phyloP scores from a whole-genome alignment of 2,329 filamentous ascomycete species.

The Sarocladium strictum region DNA sequence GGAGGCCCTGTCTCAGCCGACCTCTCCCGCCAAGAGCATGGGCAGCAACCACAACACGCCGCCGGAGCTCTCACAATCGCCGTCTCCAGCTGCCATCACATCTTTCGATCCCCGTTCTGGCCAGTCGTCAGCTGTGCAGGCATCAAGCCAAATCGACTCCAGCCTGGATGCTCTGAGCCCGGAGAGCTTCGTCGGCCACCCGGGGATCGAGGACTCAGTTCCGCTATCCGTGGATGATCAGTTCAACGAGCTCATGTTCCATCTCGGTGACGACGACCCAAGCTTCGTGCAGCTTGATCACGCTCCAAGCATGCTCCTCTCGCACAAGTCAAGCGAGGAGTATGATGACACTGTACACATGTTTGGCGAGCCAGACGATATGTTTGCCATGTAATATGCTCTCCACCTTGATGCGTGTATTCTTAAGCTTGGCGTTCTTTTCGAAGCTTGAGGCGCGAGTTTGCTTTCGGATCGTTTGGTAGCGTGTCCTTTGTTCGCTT shows the following conservation, averaged over 20 bases:
- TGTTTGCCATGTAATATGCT: slow-evolving; percentile 29
- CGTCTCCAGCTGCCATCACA: slow-evolving; percentile 46
- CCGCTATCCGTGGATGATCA: slow-evolving; percentile 29
- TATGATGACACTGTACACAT: slow-evolving; percentile 43
- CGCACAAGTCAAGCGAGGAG: slow-evolving; percentile 49
- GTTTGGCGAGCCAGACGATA: slow-evolving; percentile 45
- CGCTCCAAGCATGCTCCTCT: slow-evolving; percentile 42
- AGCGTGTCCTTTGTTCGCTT: slow-evolving; percentile 4
- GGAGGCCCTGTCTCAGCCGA: slow-evolving; percentile 29
- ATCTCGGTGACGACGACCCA: slow-evolving; percentile 35
- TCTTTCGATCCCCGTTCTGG: slow-evolving; percentile 29
- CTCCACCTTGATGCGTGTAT: background rate
- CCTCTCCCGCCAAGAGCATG: slow-evolving; percentile 45
- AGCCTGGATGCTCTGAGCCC: background rate
- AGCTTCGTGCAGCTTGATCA: slow-evolving; percentile 37
- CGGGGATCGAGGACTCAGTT: slow-evolving; percentile 26
- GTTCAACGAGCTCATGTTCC: slow-evolving; percentile 38
- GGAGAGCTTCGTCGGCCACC: slow-evolving; percentile 15
- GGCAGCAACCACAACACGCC: slow-evolving; percentile 51
- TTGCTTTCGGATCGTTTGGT: slow-evolving; percentile 3
- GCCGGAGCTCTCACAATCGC: slow-evolving; percentile 55
- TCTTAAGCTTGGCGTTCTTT: background rate
- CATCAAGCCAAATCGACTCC: background rate
- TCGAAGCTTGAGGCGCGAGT: background rate
- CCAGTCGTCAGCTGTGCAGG: background rate